phyloP scores from a whole-genome alignment of 2,329 filamentous ascomycete genomes.

The Talaromyces sp. region DNA sequence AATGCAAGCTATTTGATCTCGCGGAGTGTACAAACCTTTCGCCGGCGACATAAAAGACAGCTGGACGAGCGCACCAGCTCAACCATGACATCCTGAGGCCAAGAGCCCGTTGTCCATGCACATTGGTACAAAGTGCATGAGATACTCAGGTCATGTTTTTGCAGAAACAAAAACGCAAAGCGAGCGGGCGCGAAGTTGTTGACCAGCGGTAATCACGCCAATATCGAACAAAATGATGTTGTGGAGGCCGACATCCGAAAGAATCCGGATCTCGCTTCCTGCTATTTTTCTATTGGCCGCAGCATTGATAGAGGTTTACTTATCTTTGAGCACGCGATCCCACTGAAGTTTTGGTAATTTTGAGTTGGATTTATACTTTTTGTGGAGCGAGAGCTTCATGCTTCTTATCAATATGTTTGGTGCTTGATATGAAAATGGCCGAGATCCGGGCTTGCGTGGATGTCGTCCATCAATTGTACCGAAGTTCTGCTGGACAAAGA shows the following conservation, averaged over 20 bases:
- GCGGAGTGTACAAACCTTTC: background rate
- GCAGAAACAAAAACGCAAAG: too few relatives aligned
- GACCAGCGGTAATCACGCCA: background rate
- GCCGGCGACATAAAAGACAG: slow-evolving; percentile 11
- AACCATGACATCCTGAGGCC: slow-evolving; percentile 7
- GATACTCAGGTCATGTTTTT: too few relatives aligned
- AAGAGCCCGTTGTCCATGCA: background rate
- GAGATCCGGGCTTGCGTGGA: background rate
- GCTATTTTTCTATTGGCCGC: background rate
- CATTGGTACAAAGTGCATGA: background rate
- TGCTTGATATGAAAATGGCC: background rate
- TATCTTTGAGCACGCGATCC: background rate
- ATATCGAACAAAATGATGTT: background rate
- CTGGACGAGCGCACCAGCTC: background rate
- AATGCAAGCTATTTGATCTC: too few relatives aligned
- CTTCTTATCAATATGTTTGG: background rate
- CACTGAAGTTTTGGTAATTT: background rate
- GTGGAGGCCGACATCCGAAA: background rate
- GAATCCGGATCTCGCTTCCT: background rate
- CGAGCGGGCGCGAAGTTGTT: background rate
- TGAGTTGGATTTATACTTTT: background rate
- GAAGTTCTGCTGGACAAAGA: background rate
- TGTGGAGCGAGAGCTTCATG: background rate
- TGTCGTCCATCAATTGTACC: background rate
- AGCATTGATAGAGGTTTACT: background rate